phyloP scores from a whole-genome alignment of 345 rosid species.

The Sisymbrium irio region DNA sequence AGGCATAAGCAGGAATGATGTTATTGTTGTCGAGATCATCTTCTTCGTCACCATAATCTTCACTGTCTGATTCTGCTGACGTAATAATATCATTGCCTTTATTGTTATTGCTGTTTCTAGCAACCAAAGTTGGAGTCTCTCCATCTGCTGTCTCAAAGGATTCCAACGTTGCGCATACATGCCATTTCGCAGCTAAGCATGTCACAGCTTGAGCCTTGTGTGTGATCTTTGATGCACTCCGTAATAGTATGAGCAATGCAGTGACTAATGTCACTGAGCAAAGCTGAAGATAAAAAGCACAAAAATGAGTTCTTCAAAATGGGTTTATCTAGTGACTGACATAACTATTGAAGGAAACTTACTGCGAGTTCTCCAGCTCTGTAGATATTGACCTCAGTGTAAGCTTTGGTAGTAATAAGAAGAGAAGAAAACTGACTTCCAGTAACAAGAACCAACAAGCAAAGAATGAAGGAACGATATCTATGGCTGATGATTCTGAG shows the following conservation, averaged over 20 bases:
- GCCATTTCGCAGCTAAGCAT: conserved; percentile 94
- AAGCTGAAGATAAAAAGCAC: conserved; percentile 42
- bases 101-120: conserved; percentile 10
- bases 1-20: conserved; percentile 63
- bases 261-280: conserved; percentile 79
- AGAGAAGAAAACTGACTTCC: conserved; percentile 84
- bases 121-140: conserved; percentile 57
- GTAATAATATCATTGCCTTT: conserved; percentile 21
- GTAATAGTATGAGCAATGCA: conserved; percentile 57
- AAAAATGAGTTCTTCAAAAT: not conserved
- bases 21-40: conserved; percentile 73
- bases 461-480: conserved; percentile 60
- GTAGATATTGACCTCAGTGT: conserved; percentile 47
- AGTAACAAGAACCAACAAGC: conserved; percentile 63
- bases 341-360: conserved; percentile 9
- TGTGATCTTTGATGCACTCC: conserved; percentile 89
- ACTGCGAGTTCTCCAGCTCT: conserved; percentile 94
- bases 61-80: conserved; percentile 43
- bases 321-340: not conserved
- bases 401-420: conserved; percentile 69
- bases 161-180: conserved; percentile 78
- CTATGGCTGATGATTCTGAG: conserved; percentile 91
- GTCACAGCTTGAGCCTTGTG: conserved; percentile 91
- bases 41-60: conserved; percentile 71
- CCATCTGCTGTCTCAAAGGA: conserved; percentile 57